phyloP scores from a whole-genome alignment of 2,329 filamentous ascomycete species.

The Verticillium albo-atrum region DNA sequence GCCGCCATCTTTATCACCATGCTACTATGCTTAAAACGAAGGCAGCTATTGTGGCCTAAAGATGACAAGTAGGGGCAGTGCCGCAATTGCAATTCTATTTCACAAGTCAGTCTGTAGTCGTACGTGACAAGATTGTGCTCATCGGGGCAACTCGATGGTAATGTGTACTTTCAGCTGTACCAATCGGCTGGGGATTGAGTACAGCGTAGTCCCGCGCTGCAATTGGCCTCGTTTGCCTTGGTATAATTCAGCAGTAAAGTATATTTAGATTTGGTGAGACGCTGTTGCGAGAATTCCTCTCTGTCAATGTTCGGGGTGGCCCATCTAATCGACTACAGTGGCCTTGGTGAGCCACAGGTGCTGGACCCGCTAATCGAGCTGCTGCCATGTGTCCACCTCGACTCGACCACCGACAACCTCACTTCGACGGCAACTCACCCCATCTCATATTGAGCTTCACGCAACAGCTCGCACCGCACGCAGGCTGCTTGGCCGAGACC shows the following conservation, averaged over 20 bases:
- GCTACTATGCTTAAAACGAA: slow-evolving; percentile 60
- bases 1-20: slow-evolving; percentile 64
- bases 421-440: neutral
- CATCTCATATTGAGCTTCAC: neutral
- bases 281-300: neutral
- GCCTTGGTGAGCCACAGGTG: neutral
- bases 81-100: neutral
- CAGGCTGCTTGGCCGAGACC: neutral
- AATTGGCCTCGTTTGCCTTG: too few relatives aligned
- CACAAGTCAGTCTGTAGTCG: too few relatives aligned
- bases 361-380: neutral
- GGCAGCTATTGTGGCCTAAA: slow-evolving; percentile 73
- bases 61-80: slow-evolving; percentile 36
- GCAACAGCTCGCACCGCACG: neutral
- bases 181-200: too few relatives aligned
- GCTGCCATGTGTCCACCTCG: neutral
- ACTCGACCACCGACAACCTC: neutral
- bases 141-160: too few relatives aligned
- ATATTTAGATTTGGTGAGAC: neutral
- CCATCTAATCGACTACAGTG: neutral
- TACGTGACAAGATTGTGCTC: too few relatives aligned
- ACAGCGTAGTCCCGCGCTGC: too few relatives aligned
- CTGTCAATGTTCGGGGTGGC: neutral
- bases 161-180: too few relatives aligned
- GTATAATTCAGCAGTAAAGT: too few relatives aligned